These are phyloP conservation scores for Symmetrospora coprosmae DNA, from an alignment of 768 basidiomycete genomes.

Conservation along the genomic window DNA sequence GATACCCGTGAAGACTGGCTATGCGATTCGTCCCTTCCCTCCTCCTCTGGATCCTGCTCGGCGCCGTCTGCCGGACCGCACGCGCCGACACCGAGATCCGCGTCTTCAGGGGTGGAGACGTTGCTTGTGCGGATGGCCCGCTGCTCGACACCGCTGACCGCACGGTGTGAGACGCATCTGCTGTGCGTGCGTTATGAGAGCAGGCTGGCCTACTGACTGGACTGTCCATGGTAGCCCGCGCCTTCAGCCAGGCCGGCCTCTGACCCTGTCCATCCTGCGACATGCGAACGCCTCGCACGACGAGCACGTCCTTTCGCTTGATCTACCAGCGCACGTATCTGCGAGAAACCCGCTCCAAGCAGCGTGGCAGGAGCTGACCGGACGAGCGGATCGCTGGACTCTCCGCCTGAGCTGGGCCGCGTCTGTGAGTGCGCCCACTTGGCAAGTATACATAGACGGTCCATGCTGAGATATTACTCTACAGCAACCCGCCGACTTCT, in stretches of 20 bases:
- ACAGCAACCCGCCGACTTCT: neutral
- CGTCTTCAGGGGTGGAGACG: neutral
- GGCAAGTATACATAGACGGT: neutral
- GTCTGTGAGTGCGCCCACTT: neutral
- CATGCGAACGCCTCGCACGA: neutral
- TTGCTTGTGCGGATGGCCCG: neutral
- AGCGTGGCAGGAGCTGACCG: neutral
- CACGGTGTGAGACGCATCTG: neutral
- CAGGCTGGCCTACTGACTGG: neutral
- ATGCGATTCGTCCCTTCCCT: neutral
- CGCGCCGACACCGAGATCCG: neutral
- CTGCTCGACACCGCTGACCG: neutral
- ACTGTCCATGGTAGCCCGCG: neutral
- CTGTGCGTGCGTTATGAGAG: neutral
- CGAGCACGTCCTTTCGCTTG: too few relatives aligned
- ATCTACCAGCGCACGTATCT: too few relatives aligned
- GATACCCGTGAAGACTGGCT: neutral
- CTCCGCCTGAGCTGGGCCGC: conserved; percentile 3
- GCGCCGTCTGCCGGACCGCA: too few relatives aligned
- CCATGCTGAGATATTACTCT: neutral
- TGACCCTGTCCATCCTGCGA: too few relatives aligned
- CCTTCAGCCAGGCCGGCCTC: neutral
- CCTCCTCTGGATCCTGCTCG: too few relatives aligned
- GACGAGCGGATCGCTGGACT: neutral
- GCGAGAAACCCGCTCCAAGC: too few relatives aligned